phyloP scores from a whole-genome alignment of 2,329 filamentous ascomycete genomes.

The Gyromitra esculenta region DNA sequence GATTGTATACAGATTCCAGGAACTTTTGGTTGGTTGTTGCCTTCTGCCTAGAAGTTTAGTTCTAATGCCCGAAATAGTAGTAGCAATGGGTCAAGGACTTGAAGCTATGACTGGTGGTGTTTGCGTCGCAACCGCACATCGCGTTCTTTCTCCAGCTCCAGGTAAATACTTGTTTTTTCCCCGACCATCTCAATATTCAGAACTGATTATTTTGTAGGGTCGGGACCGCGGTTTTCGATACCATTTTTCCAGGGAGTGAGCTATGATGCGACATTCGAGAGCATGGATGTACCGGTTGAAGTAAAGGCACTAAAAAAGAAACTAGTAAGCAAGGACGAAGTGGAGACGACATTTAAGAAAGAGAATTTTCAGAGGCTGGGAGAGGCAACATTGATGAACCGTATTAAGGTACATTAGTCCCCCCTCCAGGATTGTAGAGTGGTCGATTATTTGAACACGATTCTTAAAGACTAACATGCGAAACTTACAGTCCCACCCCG shows the following conservation, averaged over 20 bases:
- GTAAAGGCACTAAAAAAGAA: conserved; percentile 71
- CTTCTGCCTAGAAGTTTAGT: neutral
- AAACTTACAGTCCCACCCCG: conserved; percentile 72
- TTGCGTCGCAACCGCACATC: conserved; percentile 82
- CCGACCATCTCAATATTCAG: neutral
- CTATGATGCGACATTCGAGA: conserved; percentile 80
- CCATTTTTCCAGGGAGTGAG: conserved; percentile 90
- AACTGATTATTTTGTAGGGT: conserved; percentile 59
- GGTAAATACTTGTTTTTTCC: conserved; percentile 59
- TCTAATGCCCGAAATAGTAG: conserved; percentile 66
- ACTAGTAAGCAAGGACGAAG: conserved; percentile 74
- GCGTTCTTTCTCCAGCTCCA: conserved; percentile 77
- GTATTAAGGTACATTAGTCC: conserved; percentile 68
- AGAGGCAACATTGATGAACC: conserved; percentile 84
- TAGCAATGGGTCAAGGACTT: conserved; percentile 86
- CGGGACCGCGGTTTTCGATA: conserved; percentile 78
- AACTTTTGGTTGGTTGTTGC: conserved; percentile 66
- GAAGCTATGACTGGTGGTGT: conserved; percentile 86
- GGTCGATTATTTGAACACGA: neutral
- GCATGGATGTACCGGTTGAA: conserved; percentile 73
- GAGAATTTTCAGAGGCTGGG: conserved; percentile 76
- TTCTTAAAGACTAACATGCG: neutral
- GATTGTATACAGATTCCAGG: conserved; percentile 79
- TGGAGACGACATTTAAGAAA: conserved; percentile 84
- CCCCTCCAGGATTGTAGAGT: neutral